Base-by-base conservation (phyloP, 2,329 filamentous ascomycete species). In the Cyclaneusma minus region DNA sequence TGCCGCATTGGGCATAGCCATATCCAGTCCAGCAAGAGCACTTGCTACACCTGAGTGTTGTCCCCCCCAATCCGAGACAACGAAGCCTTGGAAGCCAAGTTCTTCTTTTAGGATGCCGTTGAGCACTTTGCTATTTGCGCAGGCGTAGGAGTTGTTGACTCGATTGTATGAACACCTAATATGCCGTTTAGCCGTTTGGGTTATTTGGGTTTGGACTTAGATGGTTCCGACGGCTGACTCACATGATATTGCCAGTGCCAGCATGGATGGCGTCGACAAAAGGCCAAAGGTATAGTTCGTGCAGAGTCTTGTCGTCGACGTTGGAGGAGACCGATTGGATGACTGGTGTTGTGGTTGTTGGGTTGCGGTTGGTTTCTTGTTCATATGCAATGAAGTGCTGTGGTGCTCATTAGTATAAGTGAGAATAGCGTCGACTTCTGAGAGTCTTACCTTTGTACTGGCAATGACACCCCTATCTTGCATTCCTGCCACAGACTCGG, bases 401-500 rank as follows among this genome's bases (percentile, higher is more conserved):
- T 9, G n/a, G n/a, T n/a, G n/a, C n/a, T n/a, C n/a, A n/a, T n/a
- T n/a, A n/a, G n/a, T n/a, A n/a, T n/a, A n/a, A n/a, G n/a, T n/a
- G n/a, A n/a, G n/a, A n/a, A n/a, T n/a, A n/a, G n/a, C n/a, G n/a
- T n/a, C n/a, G n/a, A n/a, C n/a, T n/a, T n/a, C n/a, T n/a, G n/a
- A n/a, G n/a, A n/a, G n/a, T 80, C 62, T 60, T 54, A 57, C 56
- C 48, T 66, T 84, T 29, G 74, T 73, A 40, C 74, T 81, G 31
- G 81, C 79, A 50, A 89, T 75, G 27, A 84, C 69, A 46, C 80
- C 80, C 11, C 70, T 68, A 41, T 72, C 64, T 43, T 89, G 82
- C 21, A 89, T 83, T 34, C 82, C 82, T 44, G 66, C 62, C 34
- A 87, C 62, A 2, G 73, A 77, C 44, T 76, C 60, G 22, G 68